phyloP scores from a whole-genome alignment of 73 alveolate species.

The Urostyla sp. region DNA sequence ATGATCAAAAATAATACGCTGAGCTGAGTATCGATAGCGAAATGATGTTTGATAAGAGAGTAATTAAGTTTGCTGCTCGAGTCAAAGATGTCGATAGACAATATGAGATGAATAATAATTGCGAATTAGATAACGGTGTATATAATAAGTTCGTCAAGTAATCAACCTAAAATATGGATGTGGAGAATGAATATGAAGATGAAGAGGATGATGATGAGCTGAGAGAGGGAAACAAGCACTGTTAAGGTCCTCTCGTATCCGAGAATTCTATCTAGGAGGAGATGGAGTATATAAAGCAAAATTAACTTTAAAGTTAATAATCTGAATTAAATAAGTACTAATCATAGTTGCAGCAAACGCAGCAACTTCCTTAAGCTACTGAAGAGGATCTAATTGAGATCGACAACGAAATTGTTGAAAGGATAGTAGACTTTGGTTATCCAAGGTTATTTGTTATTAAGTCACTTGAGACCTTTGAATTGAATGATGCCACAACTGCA shows the following conservation, averaged over 20 bases:
- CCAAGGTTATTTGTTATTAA: conserved; percentile 77
- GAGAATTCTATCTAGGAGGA: conserved; percentile 28
- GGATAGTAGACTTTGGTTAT: conserved; percentile 79
- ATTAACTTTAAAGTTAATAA: not conserved
- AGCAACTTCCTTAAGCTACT: conserved; percentile 8
- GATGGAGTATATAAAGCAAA: not conserved
- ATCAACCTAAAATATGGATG: conserved; percentile 47
- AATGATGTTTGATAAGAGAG: conserved; percentile 77
- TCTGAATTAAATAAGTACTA: conserved; percentile 14
- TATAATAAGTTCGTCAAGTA: conserved; percentile 56
- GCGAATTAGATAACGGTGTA: conserved; percentile 92
- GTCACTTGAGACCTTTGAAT: conserved; percentile 74
- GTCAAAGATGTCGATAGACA: conserved; percentile 88
- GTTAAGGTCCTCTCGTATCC: conserved; percentile 51
- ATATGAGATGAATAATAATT: conserved; percentile 88
- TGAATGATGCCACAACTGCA: conserved; percentile 81
- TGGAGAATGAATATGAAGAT: not conserved
- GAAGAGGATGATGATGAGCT: conserved; percentile 42
- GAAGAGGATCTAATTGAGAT: conserved; percentile 32
- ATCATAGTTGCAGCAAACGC: conserved; percentile 28
- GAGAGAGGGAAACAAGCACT: not conserved
- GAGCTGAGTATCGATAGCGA: conserved; percentile 52
- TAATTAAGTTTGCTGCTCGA: conserved; percentile 78
- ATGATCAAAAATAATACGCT: not conserved
- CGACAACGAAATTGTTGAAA: conserved; percentile 69